phyloP scores from a whole-genome alignment of 2,329 filamentous ascomycete genomes.

The Trichoderma polysporum region DNA sequence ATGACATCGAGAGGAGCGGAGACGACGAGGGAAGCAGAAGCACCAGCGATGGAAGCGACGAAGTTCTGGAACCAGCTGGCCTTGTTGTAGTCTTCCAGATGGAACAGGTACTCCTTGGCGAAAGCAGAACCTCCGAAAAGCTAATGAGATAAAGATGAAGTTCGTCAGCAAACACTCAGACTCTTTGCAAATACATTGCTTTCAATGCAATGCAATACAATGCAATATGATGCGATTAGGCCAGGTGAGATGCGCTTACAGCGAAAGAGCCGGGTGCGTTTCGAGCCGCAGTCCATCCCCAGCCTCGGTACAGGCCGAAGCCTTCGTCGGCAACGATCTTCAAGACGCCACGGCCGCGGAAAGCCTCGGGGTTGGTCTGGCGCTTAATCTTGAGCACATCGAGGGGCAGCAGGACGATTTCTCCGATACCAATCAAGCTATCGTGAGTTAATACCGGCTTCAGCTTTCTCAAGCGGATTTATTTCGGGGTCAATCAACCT shows the following conservation, averaged over 20 bases:
- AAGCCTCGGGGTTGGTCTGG: constrained; percentile 98
- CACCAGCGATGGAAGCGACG: constrained; percentile 90
- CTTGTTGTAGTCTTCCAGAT: constrained; percentile 90
- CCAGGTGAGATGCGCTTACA: constrained; percentile 51
- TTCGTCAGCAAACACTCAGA: neutral
- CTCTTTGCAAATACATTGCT: neutral
- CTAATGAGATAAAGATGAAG: constrained; percentile 41
- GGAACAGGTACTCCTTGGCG: constrained; percentile 94
- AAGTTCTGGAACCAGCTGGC: constrained; percentile 97
- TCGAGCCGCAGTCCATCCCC: constrained; percentile 95
- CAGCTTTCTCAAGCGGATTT: neutral
- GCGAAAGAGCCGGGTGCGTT: constrained; percentile 97
- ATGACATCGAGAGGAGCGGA: constrained; percentile 97
- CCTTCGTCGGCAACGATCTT: constrained; percentile 91
- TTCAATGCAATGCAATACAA: neutral
- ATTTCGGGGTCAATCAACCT: constrained; percentile 24
- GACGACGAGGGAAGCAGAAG: constrained; percentile 90
- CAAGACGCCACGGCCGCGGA: constrained; percentile 87
- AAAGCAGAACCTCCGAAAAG: constrained; percentile 97
- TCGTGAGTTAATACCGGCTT: neutral
- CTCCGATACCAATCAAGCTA: constrained; percentile 92
- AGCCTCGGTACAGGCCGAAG: constrained; percentile 91
- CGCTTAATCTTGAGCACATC: constrained; percentile 99
- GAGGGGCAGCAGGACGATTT: constrained; percentile 90
- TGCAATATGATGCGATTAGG: neutral